Conservation (phyloP, 169 alveolate genomes). For the Eimeria zaria region DNA sequence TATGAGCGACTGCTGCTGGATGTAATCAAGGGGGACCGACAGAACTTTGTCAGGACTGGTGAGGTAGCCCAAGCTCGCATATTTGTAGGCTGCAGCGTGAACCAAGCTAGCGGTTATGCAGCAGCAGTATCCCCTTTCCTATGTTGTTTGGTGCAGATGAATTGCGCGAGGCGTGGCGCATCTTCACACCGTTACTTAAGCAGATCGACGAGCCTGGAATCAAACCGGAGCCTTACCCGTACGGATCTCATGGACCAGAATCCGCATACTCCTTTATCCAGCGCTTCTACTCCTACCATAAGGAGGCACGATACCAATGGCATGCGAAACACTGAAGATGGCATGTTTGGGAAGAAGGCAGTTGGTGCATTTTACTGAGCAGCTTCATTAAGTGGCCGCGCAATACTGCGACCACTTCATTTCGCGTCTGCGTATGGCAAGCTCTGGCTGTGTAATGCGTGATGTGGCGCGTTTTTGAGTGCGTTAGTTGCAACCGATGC, state of each 20-base stretch:
- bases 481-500: background rate
- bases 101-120: background rate
- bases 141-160: slow-evolving; percentile 82
- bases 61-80: background rate
- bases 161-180: slow-evolving; percentile 90
- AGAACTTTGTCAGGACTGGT: slow-evolving; percentile 87
- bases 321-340: slow-evolving; percentile 58
- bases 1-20: slow-evolving; percentile 89
- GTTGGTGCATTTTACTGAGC: background rate
- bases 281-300: slow-evolving; percentile 79
- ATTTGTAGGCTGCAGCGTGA: background rate
- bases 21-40: slow-evolving; percentile 86
- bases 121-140: background rate
- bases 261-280: slow-evolving; percentile 86
- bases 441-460: background rate
- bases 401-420: background rate
- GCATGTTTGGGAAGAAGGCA: background rate
- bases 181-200: slow-evolving; percentile 89
- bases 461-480: background rate
- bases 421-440: background rate
- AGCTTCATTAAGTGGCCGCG: background rate
- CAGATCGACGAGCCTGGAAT: slow-evolving; percentile 85
- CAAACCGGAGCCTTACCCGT: slow-evolving; percentile 89
- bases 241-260: slow-evolving; percentile 89
- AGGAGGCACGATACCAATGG: slow-evolving; percentile 84